These are phyloP conservation scores for Colletotrichum sp. DNA, from an alignment of 2,329 filamentous ascomycete genomes.

Conservation along the genomic window DNA sequence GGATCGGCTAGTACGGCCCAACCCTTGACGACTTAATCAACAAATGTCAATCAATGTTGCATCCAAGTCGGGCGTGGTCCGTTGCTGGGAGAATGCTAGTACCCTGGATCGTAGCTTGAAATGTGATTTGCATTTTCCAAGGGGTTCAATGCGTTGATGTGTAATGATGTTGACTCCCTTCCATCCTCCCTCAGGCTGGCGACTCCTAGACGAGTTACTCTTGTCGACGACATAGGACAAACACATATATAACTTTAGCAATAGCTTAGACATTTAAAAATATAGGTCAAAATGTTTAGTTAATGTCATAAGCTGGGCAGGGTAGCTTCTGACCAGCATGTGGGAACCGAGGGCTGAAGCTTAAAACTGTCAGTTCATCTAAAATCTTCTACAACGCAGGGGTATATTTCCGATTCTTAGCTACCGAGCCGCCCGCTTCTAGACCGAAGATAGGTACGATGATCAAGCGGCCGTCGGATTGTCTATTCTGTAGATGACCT, in stretches of 20 bases:
- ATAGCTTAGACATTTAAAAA: background rate
- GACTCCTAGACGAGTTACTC: background rate
- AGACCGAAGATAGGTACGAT: background rate
- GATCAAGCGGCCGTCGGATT: background rate
- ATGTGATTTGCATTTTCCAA: background rate
- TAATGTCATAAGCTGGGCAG: background rate
- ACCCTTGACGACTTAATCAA: background rate
- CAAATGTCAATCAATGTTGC: background rate
- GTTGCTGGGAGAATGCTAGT: background rate
- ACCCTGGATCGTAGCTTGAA: background rate
- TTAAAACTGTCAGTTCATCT: background rate
- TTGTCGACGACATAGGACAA: background rate
- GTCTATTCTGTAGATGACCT: conserved; percentile 44
- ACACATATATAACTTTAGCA: background rate
- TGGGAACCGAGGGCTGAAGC: background rate
- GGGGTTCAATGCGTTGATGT: background rate
- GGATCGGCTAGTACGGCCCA: background rate
- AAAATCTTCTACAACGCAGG: background rate
- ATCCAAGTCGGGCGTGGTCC: background rate
- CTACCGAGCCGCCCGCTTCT: background rate
- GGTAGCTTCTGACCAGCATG: background rate
- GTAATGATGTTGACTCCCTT: background rate
- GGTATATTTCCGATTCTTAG: background rate
- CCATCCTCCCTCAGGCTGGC: background rate
- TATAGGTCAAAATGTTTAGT: background rate